A percentile compares a stretch with the other conserved stretches of the same genome.
Evolutionary conservation across 2,329 filamentous ascomycete genomes (phyloP).

Genomic region (Massarina eburnea): DNA sequence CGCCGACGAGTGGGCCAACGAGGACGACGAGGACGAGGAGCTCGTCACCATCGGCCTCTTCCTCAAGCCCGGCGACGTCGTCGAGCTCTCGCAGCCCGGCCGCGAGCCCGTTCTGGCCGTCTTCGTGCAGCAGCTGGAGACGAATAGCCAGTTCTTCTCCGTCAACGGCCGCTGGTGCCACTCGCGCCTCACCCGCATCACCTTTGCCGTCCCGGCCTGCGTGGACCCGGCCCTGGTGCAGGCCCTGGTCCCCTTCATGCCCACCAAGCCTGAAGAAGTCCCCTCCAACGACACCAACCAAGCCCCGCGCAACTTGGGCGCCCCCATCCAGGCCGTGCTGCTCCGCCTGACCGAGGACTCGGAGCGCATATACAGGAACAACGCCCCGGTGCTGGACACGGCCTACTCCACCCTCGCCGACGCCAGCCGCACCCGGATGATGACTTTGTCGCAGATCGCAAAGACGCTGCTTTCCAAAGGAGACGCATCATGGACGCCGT

Average conservation of each 20-base stretch:
- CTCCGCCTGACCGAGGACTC: slow-evolving; percentile 47
- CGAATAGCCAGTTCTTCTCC: slow-evolving; percentile 51
- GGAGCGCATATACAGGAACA: slow-evolving; percentile 51
- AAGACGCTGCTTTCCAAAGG: slow-evolving; percentile 40
- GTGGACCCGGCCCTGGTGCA: slow-evolving; percentile 49
- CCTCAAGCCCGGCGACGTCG: slow-evolving; percentile 51
- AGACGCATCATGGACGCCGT: slow-evolving; percentile 30
- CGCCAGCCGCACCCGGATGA: slow-evolving; percentile 46
- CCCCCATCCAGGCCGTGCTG: slow-evolving; percentile 48
- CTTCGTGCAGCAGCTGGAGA: slow-evolving; percentile 48
- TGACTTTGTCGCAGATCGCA: slow-evolving; percentile 52
- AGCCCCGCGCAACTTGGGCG: slow-evolving; percentile 50
- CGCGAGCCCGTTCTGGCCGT: slow-evolving; percentile 52
- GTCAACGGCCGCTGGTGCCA: slow-evolving; percentile 54
- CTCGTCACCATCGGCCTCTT: slow-evolving; percentile 40
- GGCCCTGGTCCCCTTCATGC: slow-evolving; percentile 55
- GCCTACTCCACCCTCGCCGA: slow-evolving; percentile 53
- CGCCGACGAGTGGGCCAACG: slow-evolving; percentile 19
- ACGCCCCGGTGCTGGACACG: slow-evolving; percentile 51
- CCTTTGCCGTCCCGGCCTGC: slow-evolving; percentile 54
- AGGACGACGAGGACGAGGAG: slow-evolving; percentile 31
- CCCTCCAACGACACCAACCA: slow-evolving; percentile 37
- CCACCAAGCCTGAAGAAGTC: slow-evolving; percentile 36
- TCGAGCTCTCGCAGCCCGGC: slow-evolving; percentile 46
- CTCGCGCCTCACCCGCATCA: slow-evolving; percentile 40